phyloP scores from a whole-genome alignment of 805 yeast species.

The Nakazawaea laoshanensis region DNA sequence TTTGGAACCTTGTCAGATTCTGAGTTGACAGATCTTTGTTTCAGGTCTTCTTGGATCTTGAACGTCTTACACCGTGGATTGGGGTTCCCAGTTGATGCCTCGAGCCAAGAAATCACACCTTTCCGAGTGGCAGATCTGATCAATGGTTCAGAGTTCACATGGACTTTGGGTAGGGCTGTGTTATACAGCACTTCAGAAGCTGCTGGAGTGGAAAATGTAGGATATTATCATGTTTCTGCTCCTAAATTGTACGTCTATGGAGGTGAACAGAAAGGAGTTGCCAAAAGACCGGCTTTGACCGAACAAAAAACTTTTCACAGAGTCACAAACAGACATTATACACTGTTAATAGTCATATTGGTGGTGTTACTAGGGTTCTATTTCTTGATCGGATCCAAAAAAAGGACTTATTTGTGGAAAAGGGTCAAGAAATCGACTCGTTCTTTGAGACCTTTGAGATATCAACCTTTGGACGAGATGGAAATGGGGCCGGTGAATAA shows the following conservation, averaged over 20 bases:
- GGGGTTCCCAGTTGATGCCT: slow-evolving; percentile 40
- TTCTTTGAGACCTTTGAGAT: too few species aligned
- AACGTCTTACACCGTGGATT: slow-evolving; percentile 51
- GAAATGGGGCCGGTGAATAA: too few species aligned
- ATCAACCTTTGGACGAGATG: too few species aligned
- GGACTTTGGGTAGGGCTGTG: slow-evolving; percentile 84
- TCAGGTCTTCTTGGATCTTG: slow-evolving; percentile 52
- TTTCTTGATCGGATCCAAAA: slow-evolving; percentile 9
- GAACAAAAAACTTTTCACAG: slow-evolving; percentile 9
- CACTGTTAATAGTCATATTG: neutral
- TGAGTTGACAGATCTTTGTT: slow-evolving; percentile 47
- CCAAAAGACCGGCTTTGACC: slow-evolving; percentile 33
- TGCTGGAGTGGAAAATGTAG: slow-evolving; percentile 32
- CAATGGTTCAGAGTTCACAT: slow-evolving; percentile 79
- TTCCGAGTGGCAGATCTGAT: slow-evolving; percentile 79
- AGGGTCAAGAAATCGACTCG: slow-evolving; percentile 12
- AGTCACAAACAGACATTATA: slow-evolving; percentile 1
- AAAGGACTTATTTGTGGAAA: slow-evolving; percentile 6
- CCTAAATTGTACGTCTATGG: slow-evolving; percentile 42
- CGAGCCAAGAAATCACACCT: slow-evolving; percentile 45
- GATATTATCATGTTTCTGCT: slow-evolving; percentile 40
- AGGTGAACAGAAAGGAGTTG: slow-evolving; percentile 36
- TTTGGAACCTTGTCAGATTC: slow-evolving; percentile 27
- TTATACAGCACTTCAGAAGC: slow-evolving; percentile 53
- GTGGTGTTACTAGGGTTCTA: neutral